phyloP scores from a whole-genome alignment of 495 filamentous ascomycete genomes.

The Elaphomyces granulatus region DNA sequence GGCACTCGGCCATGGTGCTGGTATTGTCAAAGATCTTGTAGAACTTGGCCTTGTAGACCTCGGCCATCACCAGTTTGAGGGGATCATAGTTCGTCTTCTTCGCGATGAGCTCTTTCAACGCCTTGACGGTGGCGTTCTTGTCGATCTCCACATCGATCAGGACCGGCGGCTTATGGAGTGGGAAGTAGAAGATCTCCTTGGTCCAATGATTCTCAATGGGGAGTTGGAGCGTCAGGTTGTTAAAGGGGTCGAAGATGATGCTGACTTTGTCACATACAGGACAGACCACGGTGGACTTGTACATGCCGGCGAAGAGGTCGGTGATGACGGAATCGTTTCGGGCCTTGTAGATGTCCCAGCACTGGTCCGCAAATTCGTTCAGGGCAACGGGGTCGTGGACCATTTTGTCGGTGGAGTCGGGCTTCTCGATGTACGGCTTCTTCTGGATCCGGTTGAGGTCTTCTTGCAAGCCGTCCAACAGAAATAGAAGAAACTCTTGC shows the following conservation, averaged over 20 bases:
- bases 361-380: conserved; percentile 65
- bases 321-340: conserved; percentile 90
- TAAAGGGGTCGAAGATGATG: conserved; percentile 98
- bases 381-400: conserved; percentile 66
- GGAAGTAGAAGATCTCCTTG: conserved; percentile 58
- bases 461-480: conserved; percentile 88
- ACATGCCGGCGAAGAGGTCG: conserved; percentile 91
- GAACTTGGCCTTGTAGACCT: conserved; percentile 68
- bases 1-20: conserved; percentile 48
- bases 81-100: conserved; percentile 44
- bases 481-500: conserved; percentile 92
- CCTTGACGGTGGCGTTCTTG: conserved; percentile 57
- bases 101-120: conserved; percentile 63
- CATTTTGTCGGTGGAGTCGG: conserved; percentile 95
- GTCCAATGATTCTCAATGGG: conserved; percentile 69
- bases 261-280: conserved; percentile 86
- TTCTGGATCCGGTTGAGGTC: conserved; percentile 86
- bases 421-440: conserved; percentile 96
- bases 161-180: conserved; percentile 49
- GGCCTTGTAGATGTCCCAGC: conserved; percentile 82
- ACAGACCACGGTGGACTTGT: conserved; percentile 92
- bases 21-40: conserved; percentile 67
- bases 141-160: conserved; percentile 75
- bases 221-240: conserved; percentile 78
- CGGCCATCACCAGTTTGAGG: conserved; percentile 50